Conservation (phyloP, 179 eudicot species). For the Beta macrorhiza region DNA sequence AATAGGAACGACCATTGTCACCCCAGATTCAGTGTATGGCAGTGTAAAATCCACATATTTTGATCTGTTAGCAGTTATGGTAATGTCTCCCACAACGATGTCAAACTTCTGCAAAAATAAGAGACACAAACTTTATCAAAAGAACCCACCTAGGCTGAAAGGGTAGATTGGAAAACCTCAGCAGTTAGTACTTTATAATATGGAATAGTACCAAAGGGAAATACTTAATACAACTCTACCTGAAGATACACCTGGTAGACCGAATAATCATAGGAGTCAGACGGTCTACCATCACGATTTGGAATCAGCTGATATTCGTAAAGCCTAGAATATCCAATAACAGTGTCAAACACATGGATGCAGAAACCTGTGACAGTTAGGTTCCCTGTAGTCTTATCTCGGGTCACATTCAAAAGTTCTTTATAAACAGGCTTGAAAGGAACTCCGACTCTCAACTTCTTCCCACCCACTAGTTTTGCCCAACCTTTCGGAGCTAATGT, state of each 20-base stretch:
- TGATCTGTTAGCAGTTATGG: conserved; percentile 42
- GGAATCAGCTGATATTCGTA: conserved; percentile 45
- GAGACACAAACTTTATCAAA: neutral
- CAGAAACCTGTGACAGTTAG: conserved; percentile 41
- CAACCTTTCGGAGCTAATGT: conserved; percentile 31
- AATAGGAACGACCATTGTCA: conserved; percentile 41
- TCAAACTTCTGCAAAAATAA: conserved; percentile 34
- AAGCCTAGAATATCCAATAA: conserved; percentile 41
- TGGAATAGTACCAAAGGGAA: neutral
- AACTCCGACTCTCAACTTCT: conserved; percentile 38
- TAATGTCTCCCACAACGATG: conserved; percentile 48
- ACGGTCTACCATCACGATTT: conserved; percentile 15
- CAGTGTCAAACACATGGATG: conserved; percentile 58
- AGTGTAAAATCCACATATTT: conserved; percentile 44
- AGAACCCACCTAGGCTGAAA: neutral
- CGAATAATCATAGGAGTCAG: conserved; percentile 36
- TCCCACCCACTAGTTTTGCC: conserved; percentile 38
- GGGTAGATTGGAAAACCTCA: neutral
- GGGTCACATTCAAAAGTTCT: conserved; percentile 41
- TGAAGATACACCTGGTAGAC: conserved; percentile 40
- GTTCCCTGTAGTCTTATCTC: conserved; percentile 10
- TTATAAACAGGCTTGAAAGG: conserved; percentile 29
- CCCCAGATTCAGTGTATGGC: conserved; percentile 50
- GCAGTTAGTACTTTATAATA: neutral
- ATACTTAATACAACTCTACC: conserved; percentile 25